Evolutionary conservation across 805 yeast genomes (phyloP), one percentile per base, ranked within the genome.

Genomic region (Wickerhamomyces tratensis): DNA sequence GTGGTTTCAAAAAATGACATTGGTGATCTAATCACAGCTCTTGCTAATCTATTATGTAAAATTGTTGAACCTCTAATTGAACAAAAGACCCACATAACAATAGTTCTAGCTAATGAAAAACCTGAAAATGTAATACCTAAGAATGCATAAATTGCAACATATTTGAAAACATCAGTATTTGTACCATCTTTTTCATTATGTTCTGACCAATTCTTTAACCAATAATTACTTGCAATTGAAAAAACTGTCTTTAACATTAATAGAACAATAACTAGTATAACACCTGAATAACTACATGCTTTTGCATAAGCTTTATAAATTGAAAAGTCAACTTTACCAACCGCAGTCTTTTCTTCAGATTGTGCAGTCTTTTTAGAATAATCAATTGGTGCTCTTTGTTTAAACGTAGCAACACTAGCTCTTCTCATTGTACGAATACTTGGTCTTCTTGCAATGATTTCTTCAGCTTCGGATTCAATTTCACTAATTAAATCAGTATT

Each of bases 181-280:
- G 53, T 34, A 11, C 75, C 75, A 37, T 56, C 48, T 26, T 64
- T 66, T 31, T 63, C 63, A 35, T 65, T 62, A 8, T 64, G 57
- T 49, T 80, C 86, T 2, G 87, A 74, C 89, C 89, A 82, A 46
- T 71, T 65, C 49, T 80, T 81, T 50, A 82, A 65, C 81, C 86
- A 79, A 54, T 76, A 76, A 54, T 74, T 78, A 38, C 76, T 75
- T 8, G 64, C 61, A 25, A 67, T 50, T 15, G 61, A 59, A 39
- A 62, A 54, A 12, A 72, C 57, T 14, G 69, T 65, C 5, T 62
- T 49, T 31, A 61, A 29, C 50, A 67, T 49, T 55, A 69, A 48
- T 36, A 59, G 46, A 38, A 59, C 50, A 47, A 77, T 51, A 40
- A 68, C 58, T 1, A 66, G 41, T n/a, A 58, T n/a, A 26, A 72